Percentiles rank a stretch among this genome's conserved stretches.
Conservation (phyloP, 1,284 basidiomycete genomes). For the Coniferiporia weirii region DNA sequence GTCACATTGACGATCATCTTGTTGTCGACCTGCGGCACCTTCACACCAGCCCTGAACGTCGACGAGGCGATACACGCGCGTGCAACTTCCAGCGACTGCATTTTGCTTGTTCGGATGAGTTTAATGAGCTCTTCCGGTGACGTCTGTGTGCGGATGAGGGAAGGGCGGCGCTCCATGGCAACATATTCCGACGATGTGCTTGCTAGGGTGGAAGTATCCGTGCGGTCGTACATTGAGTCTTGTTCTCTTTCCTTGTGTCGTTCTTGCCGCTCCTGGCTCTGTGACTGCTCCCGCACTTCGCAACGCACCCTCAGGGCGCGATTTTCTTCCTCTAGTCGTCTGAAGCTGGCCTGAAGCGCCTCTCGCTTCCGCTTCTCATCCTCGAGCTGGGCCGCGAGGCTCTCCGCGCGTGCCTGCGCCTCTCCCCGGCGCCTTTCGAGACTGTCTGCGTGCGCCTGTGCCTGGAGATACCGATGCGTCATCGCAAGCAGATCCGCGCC, state of each 20-base stretch:
- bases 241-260: not conserved
- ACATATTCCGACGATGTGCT: slow-evolving; percentile 9
- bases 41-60: slow-evolving; percentile 8
- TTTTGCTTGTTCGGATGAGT: slow-evolving; percentile 5
- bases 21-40: slow-evolving; percentile 7
- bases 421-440: slow-evolving; percentile 1
- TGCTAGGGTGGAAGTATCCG: slow-evolving; percentile 1
- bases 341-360: too few species aligned
- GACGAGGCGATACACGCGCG: slow-evolving; percentile 12
- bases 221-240: not conserved
- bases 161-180: not conserved
- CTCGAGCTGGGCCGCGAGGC: slow-evolving; percentile 5
- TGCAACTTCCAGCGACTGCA: slow-evolving; percentile 9
- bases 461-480: slow-evolving; percentile 15
- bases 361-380: not conserved
- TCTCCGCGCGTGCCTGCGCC: slow-evolving; percentile 1
- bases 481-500: slow-evolving; percentile 13
- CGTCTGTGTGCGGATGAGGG: not conserved
- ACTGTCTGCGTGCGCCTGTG: slow-evolving; percentile 1
- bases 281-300: not conserved
- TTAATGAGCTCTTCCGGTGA: slow-evolving; percentile 6
- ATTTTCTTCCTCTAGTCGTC: not conserved
- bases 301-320: not conserved
- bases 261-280: not conserved
- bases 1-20: slow-evolving; percentile 11